Conservation (phyloP, 2,329 filamentous ascomycete species). For the Blastomyces silverae region DNA sequence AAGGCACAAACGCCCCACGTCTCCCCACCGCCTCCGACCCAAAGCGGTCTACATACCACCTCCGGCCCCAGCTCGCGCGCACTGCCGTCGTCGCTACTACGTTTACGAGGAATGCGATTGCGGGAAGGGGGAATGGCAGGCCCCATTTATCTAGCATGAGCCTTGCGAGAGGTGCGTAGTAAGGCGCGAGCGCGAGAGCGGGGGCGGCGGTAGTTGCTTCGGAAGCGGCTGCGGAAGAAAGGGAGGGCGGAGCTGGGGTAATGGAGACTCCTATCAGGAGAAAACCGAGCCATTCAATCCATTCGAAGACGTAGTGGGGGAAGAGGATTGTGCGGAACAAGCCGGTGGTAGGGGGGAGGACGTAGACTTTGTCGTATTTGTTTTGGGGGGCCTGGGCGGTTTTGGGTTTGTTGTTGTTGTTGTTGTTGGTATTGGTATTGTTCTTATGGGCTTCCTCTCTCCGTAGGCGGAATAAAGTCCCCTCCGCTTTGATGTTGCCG, state of each 20-base stretch:
- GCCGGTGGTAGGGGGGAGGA: constrained; percentile 71
- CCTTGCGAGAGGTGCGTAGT: constrained; percentile 31
- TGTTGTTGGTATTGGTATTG: constrained; percentile 40
- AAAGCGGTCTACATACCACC: constrained; percentile 86
- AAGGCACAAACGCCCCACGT: constrained; percentile 66
- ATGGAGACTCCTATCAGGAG: constrained; percentile 52
- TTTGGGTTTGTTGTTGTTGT: constrained; percentile 33
- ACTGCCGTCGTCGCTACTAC: constrained; percentile 88
- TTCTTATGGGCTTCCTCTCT: constrained; percentile 52
- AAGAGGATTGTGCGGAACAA: constrained; percentile 77
- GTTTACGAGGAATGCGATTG: constrained; percentile 74
- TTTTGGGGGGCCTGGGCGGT: constrained; percentile 34
- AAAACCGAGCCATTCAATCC: constrained; percentile 92
- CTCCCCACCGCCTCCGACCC: constrained; percentile 70
- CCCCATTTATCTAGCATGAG: constrained; percentile 25
- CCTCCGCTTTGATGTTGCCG: constrained; percentile 83
- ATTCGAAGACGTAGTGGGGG: constrained; percentile 94
- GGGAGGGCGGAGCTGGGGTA: constrained; percentile 15
- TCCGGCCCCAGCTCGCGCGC: constrained; percentile 68
- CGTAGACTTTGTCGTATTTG: constrained; percentile 72
- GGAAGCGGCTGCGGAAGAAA: neutral
- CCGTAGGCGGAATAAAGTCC: constrained; percentile 79
- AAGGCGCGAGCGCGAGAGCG: constrained; percentile 32
- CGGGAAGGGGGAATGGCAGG: constrained; percentile 59
- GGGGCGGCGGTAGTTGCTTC: constrained; percentile 19